These are phyloP conservation scores for Xylaria scruposa DNA, from an alignment of 495 filamentous ascomycete species.

Conservation along the genomic window DNA sequence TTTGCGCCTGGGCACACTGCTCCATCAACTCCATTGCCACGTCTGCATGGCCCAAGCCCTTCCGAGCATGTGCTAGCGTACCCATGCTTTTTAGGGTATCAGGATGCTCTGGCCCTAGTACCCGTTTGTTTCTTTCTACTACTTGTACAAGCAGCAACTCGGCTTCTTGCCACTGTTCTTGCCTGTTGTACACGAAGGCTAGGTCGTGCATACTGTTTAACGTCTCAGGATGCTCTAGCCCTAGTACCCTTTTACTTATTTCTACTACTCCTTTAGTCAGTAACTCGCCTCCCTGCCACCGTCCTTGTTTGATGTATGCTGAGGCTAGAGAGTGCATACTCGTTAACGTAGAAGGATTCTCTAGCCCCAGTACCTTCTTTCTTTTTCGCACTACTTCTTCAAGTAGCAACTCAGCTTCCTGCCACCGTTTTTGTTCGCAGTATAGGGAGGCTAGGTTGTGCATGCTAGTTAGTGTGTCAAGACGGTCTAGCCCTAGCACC, in stretches of 20 bases:
- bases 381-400: not conserved
- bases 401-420: not conserved
- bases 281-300: not conserved
- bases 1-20: not conserved
- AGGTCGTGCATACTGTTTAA: not conserved
- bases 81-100: slow-evolving; percentile 10
- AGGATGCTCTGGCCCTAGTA: slow-evolving; percentile 41
- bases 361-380: not conserved
- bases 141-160: not conserved
- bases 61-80: slow-evolving; percentile 15
- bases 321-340: not conserved
- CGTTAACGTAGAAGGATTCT: not conserved
- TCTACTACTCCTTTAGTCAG: not conserved
- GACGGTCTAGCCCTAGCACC: not conserved
- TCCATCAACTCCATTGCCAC: slow-evolving; percentile 13
- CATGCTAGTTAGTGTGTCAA: not conserved
- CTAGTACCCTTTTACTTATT: not conserved
- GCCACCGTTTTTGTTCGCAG: not conserved
- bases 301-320: not conserved
- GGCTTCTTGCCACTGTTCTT: not conserved
- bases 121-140: not conserved
- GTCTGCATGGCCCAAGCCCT: not conserved
- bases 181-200: not conserved
- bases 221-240: not conserved
- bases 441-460: not conserved